phyloP scores from a whole-genome alignment of 345 rosid genomes.

The Iberis pinnata region DNA sequence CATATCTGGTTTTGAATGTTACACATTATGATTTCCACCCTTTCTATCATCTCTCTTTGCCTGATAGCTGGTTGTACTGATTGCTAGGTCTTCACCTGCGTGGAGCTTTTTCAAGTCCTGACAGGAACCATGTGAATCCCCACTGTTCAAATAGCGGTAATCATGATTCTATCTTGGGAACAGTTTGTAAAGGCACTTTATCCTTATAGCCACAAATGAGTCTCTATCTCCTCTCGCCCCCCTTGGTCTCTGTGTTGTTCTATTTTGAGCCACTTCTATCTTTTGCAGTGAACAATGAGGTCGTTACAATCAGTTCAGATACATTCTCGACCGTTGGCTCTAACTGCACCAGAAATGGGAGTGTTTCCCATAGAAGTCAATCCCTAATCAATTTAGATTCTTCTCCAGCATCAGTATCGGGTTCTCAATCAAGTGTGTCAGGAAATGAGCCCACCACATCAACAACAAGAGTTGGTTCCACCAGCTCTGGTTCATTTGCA shows the following conservation, averaged over 20 bases:
- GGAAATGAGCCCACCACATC: conserved; percentile 39
- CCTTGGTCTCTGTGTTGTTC: conserved; percentile 5
- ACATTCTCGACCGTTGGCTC: conserved; percentile 39
- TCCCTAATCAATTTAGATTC: conserved; percentile 38
- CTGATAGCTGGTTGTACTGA: conserved; percentile 27
- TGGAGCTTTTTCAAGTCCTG: conserved; percentile 24
- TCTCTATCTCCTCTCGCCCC: conserved; percentile 11
- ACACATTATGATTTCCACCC: conserved; percentile 12
- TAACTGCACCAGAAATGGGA: conserved; percentile 33
- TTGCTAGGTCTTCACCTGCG: conserved; percentile 53
- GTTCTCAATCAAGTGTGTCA: conserved; percentile 39
- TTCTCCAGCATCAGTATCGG: conserved; percentile 33
- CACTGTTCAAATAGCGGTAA: conserved; percentile 33
- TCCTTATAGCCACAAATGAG: conserved; percentile 15
- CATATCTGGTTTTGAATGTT: conserved; percentile 4
- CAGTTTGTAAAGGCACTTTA: conserved; percentile 45
- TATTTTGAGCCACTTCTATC: conserved; percentile 17
- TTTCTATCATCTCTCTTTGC: conserved; percentile 15
- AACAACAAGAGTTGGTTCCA: conserved; percentile 43
- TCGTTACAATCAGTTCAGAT: conserved; percentile 50
- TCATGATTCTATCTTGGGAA: conserved; percentile 36
- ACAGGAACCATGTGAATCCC: conserved; percentile 27
- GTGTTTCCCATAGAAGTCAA: conserved; percentile 40
- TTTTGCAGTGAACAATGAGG: conserved; percentile 53
- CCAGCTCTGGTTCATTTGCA: conserved; percentile 46